Conservation (phyloP, 345 rosid genomes). For the Arabis hirsuta region DNA sequence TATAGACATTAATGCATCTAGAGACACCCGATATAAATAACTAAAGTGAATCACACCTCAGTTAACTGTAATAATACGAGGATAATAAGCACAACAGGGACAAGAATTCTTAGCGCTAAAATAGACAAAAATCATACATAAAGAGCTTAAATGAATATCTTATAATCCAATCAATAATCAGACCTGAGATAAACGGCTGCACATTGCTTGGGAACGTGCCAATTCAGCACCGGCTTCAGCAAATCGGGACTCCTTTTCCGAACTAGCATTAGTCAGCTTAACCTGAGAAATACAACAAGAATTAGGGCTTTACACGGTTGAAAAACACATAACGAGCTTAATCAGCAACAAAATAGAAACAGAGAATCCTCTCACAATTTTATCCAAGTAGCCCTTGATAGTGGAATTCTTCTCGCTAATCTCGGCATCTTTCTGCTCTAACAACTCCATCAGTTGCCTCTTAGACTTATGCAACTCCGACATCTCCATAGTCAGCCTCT, state of each 20-base stretch:
- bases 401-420: slow-evolving; percentile 79
- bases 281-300: slow-evolving; percentile 51
- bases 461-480: slow-evolving; percentile 81
- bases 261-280: slow-evolving; percentile 63
- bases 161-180: no score
- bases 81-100: neutral
- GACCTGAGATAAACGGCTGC: slow-evolving; percentile 81
- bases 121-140: no score
- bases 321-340: neutral
- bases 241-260: slow-evolving; percentile 68
- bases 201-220: slow-evolving; percentile 61
- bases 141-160: no score
- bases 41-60: neutral
- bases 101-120: no score
- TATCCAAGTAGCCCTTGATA: slow-evolving; percentile 74
- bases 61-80: neutral
- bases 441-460: slow-evolving; percentile 80
- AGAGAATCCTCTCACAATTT: slow-evolving; percentile 55
- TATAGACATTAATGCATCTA: neutral
- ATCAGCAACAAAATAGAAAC: neutral
- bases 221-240: slow-evolving; percentile 73
- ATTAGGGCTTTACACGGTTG: slow-evolving; percentile 2
- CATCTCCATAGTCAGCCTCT: slow-evolving; percentile 70
- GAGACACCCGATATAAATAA: neutral
- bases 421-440: slow-evolving; percentile 83